Evolutionary conservation across 176 grass and related monocot genomes (phyloP).

Genomic region (Aegilops longissima): DNA sequence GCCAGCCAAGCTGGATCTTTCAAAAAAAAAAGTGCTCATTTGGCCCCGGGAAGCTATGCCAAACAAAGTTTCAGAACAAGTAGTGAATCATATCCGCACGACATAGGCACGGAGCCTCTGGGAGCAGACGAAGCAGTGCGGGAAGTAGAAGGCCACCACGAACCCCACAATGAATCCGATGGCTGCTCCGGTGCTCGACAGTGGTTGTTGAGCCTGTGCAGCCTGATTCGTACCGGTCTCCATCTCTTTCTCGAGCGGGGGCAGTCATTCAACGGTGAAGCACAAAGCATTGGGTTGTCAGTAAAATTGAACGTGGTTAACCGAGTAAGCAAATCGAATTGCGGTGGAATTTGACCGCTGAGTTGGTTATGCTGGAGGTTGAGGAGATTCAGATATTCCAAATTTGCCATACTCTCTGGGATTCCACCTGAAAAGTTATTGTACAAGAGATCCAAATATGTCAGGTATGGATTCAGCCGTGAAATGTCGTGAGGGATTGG

Average conservation of each 20-base stretch:
- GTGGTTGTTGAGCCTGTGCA: background rate
- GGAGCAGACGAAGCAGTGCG: background rate
- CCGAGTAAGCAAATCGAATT: background rate
- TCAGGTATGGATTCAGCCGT: background rate
- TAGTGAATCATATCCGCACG: background rate
- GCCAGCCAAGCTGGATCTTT: too few species aligned
- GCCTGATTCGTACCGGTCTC: background rate
- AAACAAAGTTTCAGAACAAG: background rate
- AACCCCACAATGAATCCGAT: constrained; percentile 12
- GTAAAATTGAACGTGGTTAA: constrained; percentile 23
- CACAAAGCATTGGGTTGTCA: background rate
- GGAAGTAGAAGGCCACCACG: constrained; percentile 18
- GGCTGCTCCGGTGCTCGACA: background rate
- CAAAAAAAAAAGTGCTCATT: background rate
- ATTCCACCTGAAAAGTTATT: constrained; percentile 56
- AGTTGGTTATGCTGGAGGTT: constrained; percentile 47
- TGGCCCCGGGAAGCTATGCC: too few species aligned
- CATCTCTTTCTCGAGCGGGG: background rate
- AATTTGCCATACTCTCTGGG: background rate
- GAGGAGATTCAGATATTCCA: constrained; percentile 17
- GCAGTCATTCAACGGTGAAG: background rate
- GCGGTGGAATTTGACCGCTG: constrained; percentile 3
- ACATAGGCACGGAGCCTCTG: background rate
- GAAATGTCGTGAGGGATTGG: constrained; percentile 29
- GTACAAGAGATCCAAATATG: constrained; percentile 44